phyloP scores from a whole-genome alignment of 371 early-diverging fungal genomes.

The Rhizopus stolonifer region DNA sequence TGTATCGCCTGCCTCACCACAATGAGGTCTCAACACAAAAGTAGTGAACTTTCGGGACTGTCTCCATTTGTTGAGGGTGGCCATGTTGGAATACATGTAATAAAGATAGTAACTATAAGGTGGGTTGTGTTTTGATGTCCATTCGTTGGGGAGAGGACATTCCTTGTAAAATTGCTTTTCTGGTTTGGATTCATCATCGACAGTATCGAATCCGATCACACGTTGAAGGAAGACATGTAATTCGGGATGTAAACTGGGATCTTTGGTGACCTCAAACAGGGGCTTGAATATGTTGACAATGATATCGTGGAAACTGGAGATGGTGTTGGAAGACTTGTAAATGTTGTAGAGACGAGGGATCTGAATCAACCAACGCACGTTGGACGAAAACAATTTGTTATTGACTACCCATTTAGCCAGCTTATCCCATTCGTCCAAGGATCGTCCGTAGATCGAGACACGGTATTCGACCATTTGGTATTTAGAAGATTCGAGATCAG shows the following conservation, averaged over 20 bases:
- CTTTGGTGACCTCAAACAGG: constrained; percentile 89
- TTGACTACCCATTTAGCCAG: constrained; percentile 95
- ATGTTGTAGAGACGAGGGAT: constrained; percentile 94
- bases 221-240: constrained; percentile 93
- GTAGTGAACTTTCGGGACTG: constrained; percentile 84
- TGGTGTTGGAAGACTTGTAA: constrained; percentile 71
- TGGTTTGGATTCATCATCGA: constrained; percentile 96
- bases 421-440: constrained; percentile 89
- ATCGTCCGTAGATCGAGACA: constrained; percentile 90
- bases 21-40: constrained; percentile 94
- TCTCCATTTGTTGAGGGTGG: constrained; percentile 86
- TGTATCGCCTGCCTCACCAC: constrained; percentile 98
- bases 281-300: constrained; percentile 90
- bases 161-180: constrained; percentile 84
- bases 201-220: constrained; percentile 96
- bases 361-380: constrained; percentile 97
- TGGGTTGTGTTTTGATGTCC: constrained; percentile 83
- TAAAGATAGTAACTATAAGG: constrained; percentile 98
- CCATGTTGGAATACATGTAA: constrained; percentile 93
- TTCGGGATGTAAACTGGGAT: constrained; percentile 84
- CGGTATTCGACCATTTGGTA: constrained; percentile 96
- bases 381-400: constrained; percentile 87
- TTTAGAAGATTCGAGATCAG: constrained; percentile 93
- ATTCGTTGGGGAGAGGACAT: constrained; percentile 84
- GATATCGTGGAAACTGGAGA: constrained; percentile 81